Percentiles rank a stretch among this genome's conserved stretches.
These are phyloP conservation scores for Litchi chinensis DNA, from an alignment of 345 rosid species.

Conservation along the genomic window DNA sequence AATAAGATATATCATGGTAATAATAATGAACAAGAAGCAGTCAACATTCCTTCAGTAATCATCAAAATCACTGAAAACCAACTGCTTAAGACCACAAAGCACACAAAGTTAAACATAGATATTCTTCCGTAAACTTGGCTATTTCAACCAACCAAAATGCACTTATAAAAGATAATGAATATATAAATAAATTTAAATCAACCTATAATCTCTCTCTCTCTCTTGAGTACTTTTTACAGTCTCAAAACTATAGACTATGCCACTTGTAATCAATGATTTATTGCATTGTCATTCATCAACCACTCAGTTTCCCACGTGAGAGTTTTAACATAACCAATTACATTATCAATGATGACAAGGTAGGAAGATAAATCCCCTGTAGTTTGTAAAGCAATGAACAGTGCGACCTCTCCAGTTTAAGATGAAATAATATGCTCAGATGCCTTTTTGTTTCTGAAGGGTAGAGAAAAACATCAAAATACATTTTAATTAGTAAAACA, in stretches of 20 bases:
- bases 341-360: neutral
- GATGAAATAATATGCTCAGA: neutral
- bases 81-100: neutral
- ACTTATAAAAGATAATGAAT: neutral
- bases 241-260: neutral
- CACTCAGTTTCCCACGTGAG: neutral
- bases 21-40: constrained; percentile 1
- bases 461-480: neutral
- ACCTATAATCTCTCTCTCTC: neutral
- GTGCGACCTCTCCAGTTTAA: neutral
- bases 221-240: neutral
- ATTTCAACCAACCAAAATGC: neutral
- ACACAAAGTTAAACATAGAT: neutral
- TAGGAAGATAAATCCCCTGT: neutral
- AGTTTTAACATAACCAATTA: neutral
- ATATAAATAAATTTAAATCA: neutral
- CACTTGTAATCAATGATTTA: neutral
- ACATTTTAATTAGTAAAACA: neutral
- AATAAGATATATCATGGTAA: neutral
- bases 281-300: neutral
- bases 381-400: neutral
- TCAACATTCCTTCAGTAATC: neutral
- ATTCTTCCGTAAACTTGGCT: neutral
- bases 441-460: neutral
- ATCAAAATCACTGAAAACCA: neutral